Evolutionary conservation across 73 alveolate species (phyloP).

Genomic region (Tetrahymena malaccensis): DNA sequence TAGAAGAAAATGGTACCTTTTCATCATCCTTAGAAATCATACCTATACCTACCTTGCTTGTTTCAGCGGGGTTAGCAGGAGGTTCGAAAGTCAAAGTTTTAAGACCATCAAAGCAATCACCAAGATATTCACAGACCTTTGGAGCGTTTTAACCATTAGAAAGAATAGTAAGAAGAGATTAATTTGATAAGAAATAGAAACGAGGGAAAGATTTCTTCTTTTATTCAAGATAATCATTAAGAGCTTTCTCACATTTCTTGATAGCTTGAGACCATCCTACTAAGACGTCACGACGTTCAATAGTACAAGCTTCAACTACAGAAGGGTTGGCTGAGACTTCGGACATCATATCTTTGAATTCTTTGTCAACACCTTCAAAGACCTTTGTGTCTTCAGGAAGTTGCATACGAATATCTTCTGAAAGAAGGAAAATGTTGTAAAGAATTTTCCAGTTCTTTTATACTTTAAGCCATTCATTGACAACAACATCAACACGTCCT

Average conservation of each 20-base stretch:
- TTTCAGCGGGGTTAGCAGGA: conserved; percentile 52
- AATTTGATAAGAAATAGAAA: conserved; percentile 98
- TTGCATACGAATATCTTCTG: conserved; percentile 98
- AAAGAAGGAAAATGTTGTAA: conserved; percentile 96
- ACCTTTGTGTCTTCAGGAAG: conserved; percentile 98
- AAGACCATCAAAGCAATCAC: conserved; percentile 99
- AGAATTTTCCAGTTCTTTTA: conserved; percentile 98
- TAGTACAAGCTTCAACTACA: conserved; percentile 76
- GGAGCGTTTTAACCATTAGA: conserved; percentile 97
- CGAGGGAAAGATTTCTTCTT: conserved; percentile 98
- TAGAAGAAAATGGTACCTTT: conserved; percentile 77
- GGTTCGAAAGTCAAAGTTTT: conserved; percentile 84
- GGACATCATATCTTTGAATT: conserved; percentile 94
- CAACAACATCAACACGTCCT: conserved; percentile 94
- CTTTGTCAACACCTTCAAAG: conserved; percentile 95
- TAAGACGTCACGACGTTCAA: conserved; percentile 39
- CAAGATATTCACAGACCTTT: conserved; percentile 92
- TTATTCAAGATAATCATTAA: conserved; percentile 93
- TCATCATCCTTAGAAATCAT: conserved; percentile 75
- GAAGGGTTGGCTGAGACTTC: conserved; percentile 85
- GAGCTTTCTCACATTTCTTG: conserved; percentile 96
- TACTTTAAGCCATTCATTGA: conserved; percentile 97
- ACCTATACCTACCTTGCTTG: conserved; percentile 47
- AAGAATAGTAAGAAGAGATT: conserved; percentile 96
- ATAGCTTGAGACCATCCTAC: conserved; percentile 79